Evolutionary conservation across 2,329 filamentous ascomycete genomes (phyloP), one percentile per base, ranked within the genome.

Genomic region (Colletotrichum shisoi): DNA sequence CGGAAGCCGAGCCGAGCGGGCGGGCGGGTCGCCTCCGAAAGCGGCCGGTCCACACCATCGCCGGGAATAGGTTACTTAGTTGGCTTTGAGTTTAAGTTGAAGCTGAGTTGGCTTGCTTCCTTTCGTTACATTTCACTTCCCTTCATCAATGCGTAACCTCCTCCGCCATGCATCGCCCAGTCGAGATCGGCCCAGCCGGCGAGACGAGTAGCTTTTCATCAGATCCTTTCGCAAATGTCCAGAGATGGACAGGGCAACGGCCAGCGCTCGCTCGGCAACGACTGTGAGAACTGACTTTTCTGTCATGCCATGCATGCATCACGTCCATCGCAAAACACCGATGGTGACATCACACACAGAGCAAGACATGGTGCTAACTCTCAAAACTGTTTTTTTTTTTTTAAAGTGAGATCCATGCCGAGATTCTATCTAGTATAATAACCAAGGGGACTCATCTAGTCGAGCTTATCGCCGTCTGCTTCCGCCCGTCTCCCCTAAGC

Each of bases 1-100:
- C 57, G 57, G 57, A 51, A 51, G 57, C 37, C 21, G 45, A 49
- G 57, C 57, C 57, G 57, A 59, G 57, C 37, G 45, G 34, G 17
- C 37, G 45, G 34, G 17, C 57, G 57, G 57, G 17, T 59, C 57
- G 31, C 31, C 31, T 45, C 57, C 57, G 57, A 59, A 19, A 4
- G 19, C 7, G 15, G 57, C 12, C 5, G 42, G 7, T 46, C 54
- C 54, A 57, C 57, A 21, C 31, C 39, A 19, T 13, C 49, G 49
- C 34, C 15, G 34, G 31, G 31, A 34, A 34, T 34, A 34, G 0
- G 6, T 1, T 40, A 1, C n/a, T n/a, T n/a, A n/a, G n/a, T n/a
- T n/a, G n/a, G 5, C 13, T 24, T 15, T 8, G 12, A 49, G 21
- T 49, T 15, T 4, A 31, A 21, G 39, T 31, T 8, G 21, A 3